phyloP scores from a whole-genome alignment of 371 early-diverging fungal genomes.

The Lichtheimia hyalospora region DNA sequence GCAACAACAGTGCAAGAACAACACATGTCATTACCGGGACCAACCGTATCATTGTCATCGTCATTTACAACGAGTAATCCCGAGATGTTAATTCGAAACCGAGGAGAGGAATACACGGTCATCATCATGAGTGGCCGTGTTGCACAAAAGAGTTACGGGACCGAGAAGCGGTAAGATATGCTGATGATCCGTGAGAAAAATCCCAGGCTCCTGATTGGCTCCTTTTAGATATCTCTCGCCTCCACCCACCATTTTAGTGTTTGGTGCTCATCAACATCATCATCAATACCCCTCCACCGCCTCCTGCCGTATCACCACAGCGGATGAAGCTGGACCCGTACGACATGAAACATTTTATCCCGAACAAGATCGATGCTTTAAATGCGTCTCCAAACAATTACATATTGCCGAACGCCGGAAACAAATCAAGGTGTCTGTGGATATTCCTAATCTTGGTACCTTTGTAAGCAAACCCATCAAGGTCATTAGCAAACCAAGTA shows the following conservation, averaged over 20 bases:
- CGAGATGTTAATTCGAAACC: neutral
- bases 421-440: conserved; percentile 64
- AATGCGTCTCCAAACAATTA: conserved; percentile 72
- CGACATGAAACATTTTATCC: neutral
- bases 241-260: neutral
- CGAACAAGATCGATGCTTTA: conserved; percentile 10
- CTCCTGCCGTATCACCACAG: no score
- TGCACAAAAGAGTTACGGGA: conserved; percentile 78
- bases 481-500: conserved; percentile 79
- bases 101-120: conserved; percentile 37
- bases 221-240: neutral
- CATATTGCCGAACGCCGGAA: conserved; percentile 78
- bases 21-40: no score
- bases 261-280: neutral
- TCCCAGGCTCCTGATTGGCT: conserved; percentile 13
- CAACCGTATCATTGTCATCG: no score
- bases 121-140: conserved; percentile 72
- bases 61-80: neutral
- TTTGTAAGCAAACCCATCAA: conserved; percentile 72
- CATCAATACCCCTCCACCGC: no score
- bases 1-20: no score
- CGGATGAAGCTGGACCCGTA: neutral
- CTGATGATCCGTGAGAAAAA: conserved; percentile 12
- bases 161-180: conserved; percentile 60
- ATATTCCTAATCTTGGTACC: conserved; percentile 59